Evolutionary conservation across 352 stramenopile genomes (phyloP).

Genomic region (Globisporangium yorkense): DNA sequence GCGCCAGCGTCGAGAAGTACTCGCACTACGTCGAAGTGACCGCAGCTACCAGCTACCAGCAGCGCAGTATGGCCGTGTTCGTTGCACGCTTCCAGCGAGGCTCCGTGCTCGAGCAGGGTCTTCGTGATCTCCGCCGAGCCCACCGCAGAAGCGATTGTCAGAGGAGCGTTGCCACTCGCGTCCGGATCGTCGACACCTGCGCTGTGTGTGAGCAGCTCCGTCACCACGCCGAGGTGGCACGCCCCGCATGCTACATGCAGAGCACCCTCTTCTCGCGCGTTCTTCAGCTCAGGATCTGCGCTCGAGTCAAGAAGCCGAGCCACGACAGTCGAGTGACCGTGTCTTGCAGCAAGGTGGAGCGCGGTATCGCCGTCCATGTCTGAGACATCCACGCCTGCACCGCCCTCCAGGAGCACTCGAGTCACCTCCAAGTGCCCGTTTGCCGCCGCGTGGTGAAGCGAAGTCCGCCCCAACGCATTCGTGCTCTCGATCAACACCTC

Average conservation of each 20-base stretch:
- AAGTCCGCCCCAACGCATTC: not conserved
- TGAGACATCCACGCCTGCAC: not conserved
- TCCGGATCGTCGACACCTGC: not conserved
- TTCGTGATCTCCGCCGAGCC: not conserved
- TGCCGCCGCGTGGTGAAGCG: not conserved
- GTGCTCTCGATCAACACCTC: not conserved
- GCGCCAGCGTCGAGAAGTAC: constrained; percentile 1
- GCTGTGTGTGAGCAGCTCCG: not conserved
- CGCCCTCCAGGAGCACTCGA: not conserved
- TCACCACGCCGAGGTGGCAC: not conserved
- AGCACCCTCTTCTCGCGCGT: not conserved
- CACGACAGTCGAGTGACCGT: constrained; percentile 1
- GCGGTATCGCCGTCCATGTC: not conserved
- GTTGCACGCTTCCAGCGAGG: not conserved
- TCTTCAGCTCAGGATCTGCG: not conserved
- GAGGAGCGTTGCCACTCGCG: not conserved
- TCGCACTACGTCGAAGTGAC: not conserved
- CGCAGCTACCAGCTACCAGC: not conserved
- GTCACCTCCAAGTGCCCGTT: not conserved
- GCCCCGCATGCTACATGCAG: not conserved
- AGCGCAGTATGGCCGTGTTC: not conserved
- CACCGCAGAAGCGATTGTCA: not conserved
- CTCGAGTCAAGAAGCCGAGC: not conserved
- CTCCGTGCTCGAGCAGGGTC: not conserved
- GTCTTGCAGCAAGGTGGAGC: not conserved